Evolutionary conservation across 192 early-diverging fungal species (phyloP), one percentile per base, ranked within the genome.

Genomic region (Coemansia sp.): DNA sequence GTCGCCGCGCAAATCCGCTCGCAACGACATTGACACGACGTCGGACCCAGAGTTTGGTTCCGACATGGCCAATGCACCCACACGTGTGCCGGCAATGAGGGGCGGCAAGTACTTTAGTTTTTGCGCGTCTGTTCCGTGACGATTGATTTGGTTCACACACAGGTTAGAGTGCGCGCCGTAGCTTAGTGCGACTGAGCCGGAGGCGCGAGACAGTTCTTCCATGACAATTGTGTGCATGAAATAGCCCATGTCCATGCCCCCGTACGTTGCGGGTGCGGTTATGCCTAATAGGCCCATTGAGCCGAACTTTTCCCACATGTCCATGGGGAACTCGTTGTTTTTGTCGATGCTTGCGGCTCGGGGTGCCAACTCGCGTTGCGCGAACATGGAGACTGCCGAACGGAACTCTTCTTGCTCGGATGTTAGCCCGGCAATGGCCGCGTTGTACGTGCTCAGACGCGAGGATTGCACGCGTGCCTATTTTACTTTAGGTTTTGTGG

Each of bases 91-190:
- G 9, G 86, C 83, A 58, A 98, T 91, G 35, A 98, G 83, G 66
- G 88, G 85, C 18, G 95, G 94, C 66, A 98, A 72, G 61, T 98
- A 96, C 73, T 95, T 96, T 66, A 80, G 62, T 75, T 93, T 95
- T 65, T 98, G 95, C 19, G 71, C 83, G 22, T 86, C 87, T 55
- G 87, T 96, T 45, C 92, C 95, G 74, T 98, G 93, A 52, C 94
- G 84, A 23, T 88, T 89, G 50, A 98, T 94, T 77, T 98, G 95
- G 83, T 98, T 98, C 38, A 98, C 94, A 67, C 94, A 96, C 22
- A 96, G 73, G 74, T 98, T 98, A n/a, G 93, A 94, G 72, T 98
- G 95, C 9, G 95, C 95, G 55, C 94, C 95, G 73, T 98, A 98
- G 62, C 88, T 90, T 47, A 98, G 78, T 6, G 92, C 95, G 19